Conservation (phyloP, 2,329 filamentous ascomycete species). For the Drechslera avenae region DNA sequence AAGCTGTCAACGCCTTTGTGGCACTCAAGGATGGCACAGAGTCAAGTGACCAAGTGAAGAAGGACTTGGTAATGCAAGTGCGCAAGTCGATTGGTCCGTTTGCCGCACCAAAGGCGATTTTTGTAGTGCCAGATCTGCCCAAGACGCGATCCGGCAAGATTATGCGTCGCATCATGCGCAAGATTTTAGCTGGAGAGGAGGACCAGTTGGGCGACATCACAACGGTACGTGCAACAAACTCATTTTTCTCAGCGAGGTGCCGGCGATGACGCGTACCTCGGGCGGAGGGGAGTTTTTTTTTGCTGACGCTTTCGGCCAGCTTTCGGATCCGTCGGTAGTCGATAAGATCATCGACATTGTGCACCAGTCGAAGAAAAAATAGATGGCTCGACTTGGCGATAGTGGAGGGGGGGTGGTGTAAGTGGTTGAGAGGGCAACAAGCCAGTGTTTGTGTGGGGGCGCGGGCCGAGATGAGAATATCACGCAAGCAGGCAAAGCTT, state of each 20-base stretch:
- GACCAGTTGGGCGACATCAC: slow-evolving; percentile 93
- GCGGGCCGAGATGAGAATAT: background rate
- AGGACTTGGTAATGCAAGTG: slow-evolving; percentile 92
- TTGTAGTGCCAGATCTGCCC: slow-evolving; percentile 88
- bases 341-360: slow-evolving; percentile 86
- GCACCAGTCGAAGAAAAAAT: slow-evolving; percentile 62
- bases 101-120: slow-evolving; percentile 92
- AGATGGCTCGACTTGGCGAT: slow-evolving; percentile 22
- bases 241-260: slow-evolving; percentile 14
- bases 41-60: slow-evolving; percentile 77
- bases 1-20: slow-evolving; percentile 97
- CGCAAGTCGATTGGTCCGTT: slow-evolving; percentile 98
- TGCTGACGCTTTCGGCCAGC: slow-evolving; percentile 55
- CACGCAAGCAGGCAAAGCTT: slow-evolving; percentile 3
- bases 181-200: slow-evolving; percentile 96
- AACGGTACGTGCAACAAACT: slow-evolving; percentile 67
- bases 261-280: slow-evolving; percentile 37
- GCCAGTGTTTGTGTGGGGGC: background rate
- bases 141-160: slow-evolving; percentile 99
- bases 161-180: slow-evolving; percentile 94
- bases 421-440: slow-evolving; percentile 7
- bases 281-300: slow-evolving; percentile 16
- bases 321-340: slow-evolving; percentile 89
- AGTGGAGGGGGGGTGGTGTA: slow-evolving; percentile 8
- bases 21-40: slow-evolving; percentile 86